phyloP scores from a whole-genome alignment of 441 rosid genomes.

The Gossypium gossypioides region DNA sequence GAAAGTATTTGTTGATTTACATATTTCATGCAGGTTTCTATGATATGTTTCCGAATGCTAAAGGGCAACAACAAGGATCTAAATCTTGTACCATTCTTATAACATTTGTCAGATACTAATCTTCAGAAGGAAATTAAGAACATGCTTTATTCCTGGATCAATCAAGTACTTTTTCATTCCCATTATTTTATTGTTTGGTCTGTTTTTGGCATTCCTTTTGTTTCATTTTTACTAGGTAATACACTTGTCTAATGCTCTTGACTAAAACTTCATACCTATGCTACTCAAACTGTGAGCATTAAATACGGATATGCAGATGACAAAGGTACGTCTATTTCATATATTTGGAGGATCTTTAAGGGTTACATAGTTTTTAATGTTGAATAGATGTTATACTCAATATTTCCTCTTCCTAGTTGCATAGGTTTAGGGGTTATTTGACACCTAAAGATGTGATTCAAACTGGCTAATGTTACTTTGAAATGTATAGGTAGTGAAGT shows the following conservation, averaged over 20 bases:
- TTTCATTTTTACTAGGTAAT: neutral
- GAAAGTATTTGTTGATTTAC: neutral
- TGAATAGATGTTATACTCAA: neutral
- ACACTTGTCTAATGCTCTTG: neutral
- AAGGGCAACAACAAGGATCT: neutral
- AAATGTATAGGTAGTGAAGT: slow-evolving; percentile 34
- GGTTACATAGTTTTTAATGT: neutral
- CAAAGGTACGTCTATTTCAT: neutral
- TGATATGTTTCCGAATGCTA: neutral
- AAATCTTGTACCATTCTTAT: neutral
- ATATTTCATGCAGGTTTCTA: neutral
- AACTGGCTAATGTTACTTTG: neutral
- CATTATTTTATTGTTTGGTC: neutral
- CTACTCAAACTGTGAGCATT: neutral
- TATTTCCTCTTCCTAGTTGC: neutral
- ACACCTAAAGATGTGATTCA: neutral
- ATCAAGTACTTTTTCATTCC: neutral
- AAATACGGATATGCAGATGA: neutral
- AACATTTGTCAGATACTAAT: neutral
- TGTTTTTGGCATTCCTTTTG: neutral
- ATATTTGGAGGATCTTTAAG: neutral
- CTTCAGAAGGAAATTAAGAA: neutral
- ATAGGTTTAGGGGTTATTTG: neutral
- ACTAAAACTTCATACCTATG: neutral
- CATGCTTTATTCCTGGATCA: neutral